phyloP scores from a whole-genome alignment of 1,139 yeast species.

The Suhomyces atakaporum region DNA sequence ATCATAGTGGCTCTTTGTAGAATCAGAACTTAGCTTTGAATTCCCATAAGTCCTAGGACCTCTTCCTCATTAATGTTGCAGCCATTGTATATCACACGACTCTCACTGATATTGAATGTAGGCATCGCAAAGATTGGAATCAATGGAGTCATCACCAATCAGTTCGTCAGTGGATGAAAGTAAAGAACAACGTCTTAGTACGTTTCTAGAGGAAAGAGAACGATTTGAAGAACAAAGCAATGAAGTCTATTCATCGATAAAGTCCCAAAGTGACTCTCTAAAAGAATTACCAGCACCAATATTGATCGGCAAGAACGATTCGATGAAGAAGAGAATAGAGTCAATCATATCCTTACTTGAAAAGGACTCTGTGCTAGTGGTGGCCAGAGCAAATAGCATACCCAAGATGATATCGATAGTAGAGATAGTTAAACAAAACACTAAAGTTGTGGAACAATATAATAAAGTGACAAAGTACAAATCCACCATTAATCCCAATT shows the following conservation, averaged over 20 bases:
- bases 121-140: slow-evolving; percentile 2
- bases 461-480: slow-evolving; percentile 15
- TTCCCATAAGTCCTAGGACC: no score
- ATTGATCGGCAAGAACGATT: slow-evolving; percentile 28
- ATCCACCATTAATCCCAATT: slow-evolving; percentile 13
- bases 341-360: slow-evolving; percentile 17
- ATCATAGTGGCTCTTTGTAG: no score
- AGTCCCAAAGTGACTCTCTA: slow-evolving; percentile 1
- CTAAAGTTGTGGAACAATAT: slow-evolving; percentile 12
- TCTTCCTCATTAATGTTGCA: no score
- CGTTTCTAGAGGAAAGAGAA: slow-evolving; percentile 6
- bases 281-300: slow-evolving; percentile 10
- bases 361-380: slow-evolving; percentile 17
- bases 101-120: no score
- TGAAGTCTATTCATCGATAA: slow-evolving; percentile 1
- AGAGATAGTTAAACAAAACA: slow-evolving; percentile 27
- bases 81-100: no score
- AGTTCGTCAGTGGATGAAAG: slow-evolving; percentile 1
- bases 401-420: slow-evolving; percentile 29
- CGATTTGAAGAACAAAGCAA: slow-evolving; percentile 3
- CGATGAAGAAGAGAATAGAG: slow-evolving; percentile 24
- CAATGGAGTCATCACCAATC: neutral
- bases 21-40: no score
- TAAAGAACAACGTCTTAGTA: slow-evolving; percentile 5
- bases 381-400: slow-evolving; percentile 22